Base-by-base conservation (phyloP, 1,284 basidiomycete species). In the Sporisorium graminicola region DNA sequence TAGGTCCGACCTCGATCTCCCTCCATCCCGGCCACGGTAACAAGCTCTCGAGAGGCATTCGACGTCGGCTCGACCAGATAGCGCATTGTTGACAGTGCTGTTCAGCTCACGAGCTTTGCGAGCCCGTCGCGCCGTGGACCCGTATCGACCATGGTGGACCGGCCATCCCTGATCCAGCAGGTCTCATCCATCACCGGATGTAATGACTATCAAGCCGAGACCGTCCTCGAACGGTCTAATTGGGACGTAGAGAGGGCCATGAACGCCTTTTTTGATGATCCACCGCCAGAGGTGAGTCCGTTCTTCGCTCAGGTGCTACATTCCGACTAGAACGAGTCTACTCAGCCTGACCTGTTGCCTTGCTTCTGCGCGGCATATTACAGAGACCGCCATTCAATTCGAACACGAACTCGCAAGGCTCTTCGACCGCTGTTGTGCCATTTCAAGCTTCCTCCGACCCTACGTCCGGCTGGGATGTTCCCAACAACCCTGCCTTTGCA, bases 201-300 rank as follows among this genome's bases (percentile, higher is more conserved):
- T 53, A 70, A 64, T 46, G 63, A 69, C 16, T 66, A 55, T 33
- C 70, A 67, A 24, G 74, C 74, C 2, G 35, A 40, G 14, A 14
- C 58, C 12, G 63, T 77, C 18, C 63, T 77, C 2, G 65, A 72
- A 53, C 47, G 70, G 20, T 70, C 43, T 26, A 60, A 70, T 13
- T 66, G 67, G 67, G 59, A 73, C 14, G 37, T 65, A 7, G 70
- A 77, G 22, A 49, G 70, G 16, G 74, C 74, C 2, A 49, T 77
- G 37, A 77, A 77, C 40, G 56, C 70, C 0, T 69, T 64, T 26
- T 77, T 74, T n/a, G 74, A 77, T 33, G 60, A 73, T 50, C 70
- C 70, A n/a, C 73, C 73, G 44, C 73, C 73, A 51, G 60, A 69
- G 29, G 74, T 72, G n/a, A 57, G 74, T 65, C 12, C 18, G 5